Evolutionary conservation across 2,329 filamentous ascomycete species (phyloP).

Genomic region (Alternaria sp.): DNA sequence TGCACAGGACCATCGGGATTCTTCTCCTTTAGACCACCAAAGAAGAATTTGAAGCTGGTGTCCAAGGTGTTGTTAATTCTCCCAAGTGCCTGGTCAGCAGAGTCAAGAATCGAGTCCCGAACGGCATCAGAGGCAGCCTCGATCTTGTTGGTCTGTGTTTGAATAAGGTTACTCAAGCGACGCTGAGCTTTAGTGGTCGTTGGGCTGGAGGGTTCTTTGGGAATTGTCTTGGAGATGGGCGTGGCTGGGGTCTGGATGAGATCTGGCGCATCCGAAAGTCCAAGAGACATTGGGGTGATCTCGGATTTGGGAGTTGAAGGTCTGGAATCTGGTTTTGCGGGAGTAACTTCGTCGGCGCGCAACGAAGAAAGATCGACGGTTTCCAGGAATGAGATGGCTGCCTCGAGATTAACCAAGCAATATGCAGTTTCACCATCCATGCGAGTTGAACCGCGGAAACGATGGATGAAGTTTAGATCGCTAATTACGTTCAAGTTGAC

Average conservation of each 20-base stretch:
- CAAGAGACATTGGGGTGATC: conserved; percentile 50
- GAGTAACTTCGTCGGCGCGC: conserved; percentile 73
- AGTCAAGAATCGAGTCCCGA: conserved; percentile 69
- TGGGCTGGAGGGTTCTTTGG: conserved; percentile 40
- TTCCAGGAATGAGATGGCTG: conserved; percentile 90
- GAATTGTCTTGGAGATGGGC: conserved; percentile 27
- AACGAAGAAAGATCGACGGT: conserved; percentile 93
- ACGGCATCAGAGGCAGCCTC: conserved; percentile 84
- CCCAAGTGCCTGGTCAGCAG: conserved; percentile 90
- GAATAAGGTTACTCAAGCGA: conserved; percentile 83
- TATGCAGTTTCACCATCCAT: conserved; percentile 95
- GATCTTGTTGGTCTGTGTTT: conserved; percentile 80
- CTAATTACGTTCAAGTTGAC: conserved; percentile 89
- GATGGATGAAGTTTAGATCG: conserved; percentile 92
- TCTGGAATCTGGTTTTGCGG: conserved; percentile 61
- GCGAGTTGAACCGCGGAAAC: conserved; percentile 84
- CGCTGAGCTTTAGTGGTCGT: conserved; percentile 67
- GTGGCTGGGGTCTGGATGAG: conserved; percentile 50
- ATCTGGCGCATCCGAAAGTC: conserved; percentile 46
- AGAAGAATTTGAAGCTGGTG: conserved; percentile 90
- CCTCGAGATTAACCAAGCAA: conserved; percentile 94
- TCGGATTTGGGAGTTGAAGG: conserved; percentile 54
- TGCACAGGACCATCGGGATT: conserved; percentile 42
- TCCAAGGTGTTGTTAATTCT: conserved; percentile 89
- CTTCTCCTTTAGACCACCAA: conserved; percentile 83